Evolutionary conservation across 2,329 filamentous ascomycete species (phyloP).

Genomic region (Geoglossum cookeanum): DNA sequence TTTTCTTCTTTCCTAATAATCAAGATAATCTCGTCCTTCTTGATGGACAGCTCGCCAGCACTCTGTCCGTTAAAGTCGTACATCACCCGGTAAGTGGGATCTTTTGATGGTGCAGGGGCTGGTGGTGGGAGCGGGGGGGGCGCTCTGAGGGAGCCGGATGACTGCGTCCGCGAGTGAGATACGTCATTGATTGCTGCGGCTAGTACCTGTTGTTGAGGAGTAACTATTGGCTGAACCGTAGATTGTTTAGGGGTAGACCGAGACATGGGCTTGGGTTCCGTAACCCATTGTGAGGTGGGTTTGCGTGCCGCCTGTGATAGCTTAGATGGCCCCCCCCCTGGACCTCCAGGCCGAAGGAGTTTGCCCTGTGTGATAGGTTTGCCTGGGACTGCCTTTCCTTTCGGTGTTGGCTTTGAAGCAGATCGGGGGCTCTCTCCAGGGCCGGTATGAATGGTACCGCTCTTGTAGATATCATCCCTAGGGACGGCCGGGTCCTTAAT

Average conservation of each 20-base stretch:
- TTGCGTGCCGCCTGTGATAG: slow-evolving; percentile 21
- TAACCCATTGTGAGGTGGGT: slow-evolving; percentile 29
- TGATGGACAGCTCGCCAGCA: slow-evolving; percentile 68
- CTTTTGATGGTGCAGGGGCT: slow-evolving; percentile 37
- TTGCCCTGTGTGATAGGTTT: slow-evolving; percentile 88
- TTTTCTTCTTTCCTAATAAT: slow-evolving; percentile 91
- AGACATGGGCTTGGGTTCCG: slow-evolving; percentile 13
- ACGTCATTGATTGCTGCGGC: slow-evolving; percentile 21
- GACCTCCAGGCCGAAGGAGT: slow-evolving; percentile 78
- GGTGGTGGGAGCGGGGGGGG: slow-evolving; percentile 49
- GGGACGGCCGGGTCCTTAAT: slow-evolving; percentile 64
- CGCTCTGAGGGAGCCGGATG: slow-evolving; percentile 26
- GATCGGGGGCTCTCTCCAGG: slow-evolving; percentile 71
- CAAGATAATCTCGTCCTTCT: slow-evolving; percentile 62
- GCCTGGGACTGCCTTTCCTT: slow-evolving; percentile 66
- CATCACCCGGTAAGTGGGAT: slow-evolving; percentile 70
- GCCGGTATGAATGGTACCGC: slow-evolving; percentile 70
- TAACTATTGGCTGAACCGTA: slow-evolving; percentile 7
- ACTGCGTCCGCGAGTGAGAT: slow-evolving; percentile 25
- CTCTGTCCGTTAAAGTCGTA: slow-evolving; percentile 82
- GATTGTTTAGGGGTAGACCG: slow-evolving; percentile 9
- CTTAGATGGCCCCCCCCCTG: slow-evolving; percentile 60
- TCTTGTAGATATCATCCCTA: slow-evolving; percentile 78
- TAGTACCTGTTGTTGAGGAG: slow-evolving; percentile 12
- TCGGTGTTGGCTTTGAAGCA: slow-evolving; percentile 65